Conservation (phyloP, 257 asterid genomes). For the Penstemon eatonii region DNA sequence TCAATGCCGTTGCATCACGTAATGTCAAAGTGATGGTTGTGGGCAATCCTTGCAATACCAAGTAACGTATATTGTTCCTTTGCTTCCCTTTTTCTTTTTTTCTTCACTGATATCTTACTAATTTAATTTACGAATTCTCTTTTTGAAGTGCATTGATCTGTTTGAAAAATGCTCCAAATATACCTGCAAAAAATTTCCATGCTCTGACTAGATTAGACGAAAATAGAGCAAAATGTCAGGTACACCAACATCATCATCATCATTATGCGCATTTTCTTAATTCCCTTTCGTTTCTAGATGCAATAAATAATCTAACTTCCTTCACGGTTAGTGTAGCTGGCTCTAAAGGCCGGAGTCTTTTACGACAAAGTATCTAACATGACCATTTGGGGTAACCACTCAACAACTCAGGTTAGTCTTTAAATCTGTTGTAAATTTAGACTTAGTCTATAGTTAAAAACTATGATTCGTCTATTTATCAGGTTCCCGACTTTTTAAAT, state of each 20-base stretch:
- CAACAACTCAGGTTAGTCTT: constrained; percentile 84
- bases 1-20: constrained; percentile 90
- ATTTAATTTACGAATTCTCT: constrained; percentile 28
- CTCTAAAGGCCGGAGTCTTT: constrained; percentile 94
- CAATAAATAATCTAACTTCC: background rate
- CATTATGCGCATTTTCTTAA: background rate
- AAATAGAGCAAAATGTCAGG: constrained; percentile 99
- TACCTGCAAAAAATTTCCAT: constrained; percentile 90
- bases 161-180: constrained; percentile 92
- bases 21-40: constrained; percentile 89
- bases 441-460: background rate
- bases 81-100: constrained; percentile 4
- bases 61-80: constrained; percentile 43
- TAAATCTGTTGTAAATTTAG: background rate
- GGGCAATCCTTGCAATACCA: constrained; percentile 98
- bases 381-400: constrained; percentile 99
- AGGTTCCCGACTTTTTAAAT: constrained; percentile 95
- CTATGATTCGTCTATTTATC: constrained; percentile 23
- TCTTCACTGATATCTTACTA: constrained; percentile 26
- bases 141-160: constrained; percentile 88
- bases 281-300: background rate
- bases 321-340: constrained; percentile 55
- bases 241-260: constrained; percentile 13
- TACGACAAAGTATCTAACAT: constrained; percentile 87
- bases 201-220: constrained; percentile 97